Evolutionary conservation across 1,284 basidiomycete genomes (phyloP), one percentile per base, ranked within the genome.

Genomic region (Cryptococcus sp.): DNA sequence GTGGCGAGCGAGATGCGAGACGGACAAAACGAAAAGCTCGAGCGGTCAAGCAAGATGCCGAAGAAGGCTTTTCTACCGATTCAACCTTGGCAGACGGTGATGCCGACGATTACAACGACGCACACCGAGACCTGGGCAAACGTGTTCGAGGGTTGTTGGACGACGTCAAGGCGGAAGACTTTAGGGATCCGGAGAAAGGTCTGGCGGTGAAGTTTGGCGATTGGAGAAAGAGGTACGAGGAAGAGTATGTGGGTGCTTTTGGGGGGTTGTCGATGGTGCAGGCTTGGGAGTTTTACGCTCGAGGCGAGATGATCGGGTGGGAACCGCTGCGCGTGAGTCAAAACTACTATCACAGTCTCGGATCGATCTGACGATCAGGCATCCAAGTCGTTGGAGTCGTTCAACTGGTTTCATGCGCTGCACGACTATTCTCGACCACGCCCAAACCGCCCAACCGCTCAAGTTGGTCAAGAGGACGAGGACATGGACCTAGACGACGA

Each of bases 271-370:
- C 86, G 0, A 79, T 94, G 48, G 84, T 94, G 0, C 85, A 86
- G 50, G 88, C 87, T 33, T 97, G 93, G 92, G 92, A 95, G 72
- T 95, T 94, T 69, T 97, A 91, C 90, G 83, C 83, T 19, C 77
- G 91, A 45, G 75, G 91, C 43, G 93, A 97, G 72, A 79, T 86
- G 65, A 74, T 87, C 4, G 84, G 84, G 2, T 95, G 93, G 91
- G 83, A 91, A 66, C 87, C 87, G 35, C 77, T 93, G 25, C 80
- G 85, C 73, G 88, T 87, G 63, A 58, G 80, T 74, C 22, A 23
- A n/a, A n/a, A 31, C 28, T 39, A 4, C 9, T 18, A 11, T 33
- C 2, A n/a, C 5, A 4, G n/a, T 42, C 4, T 18, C 21, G 28
- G n/a, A 4, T 10, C 24, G 1, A 35, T n/a, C 50, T 48, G 14